phyloP scores from a whole-genome alignment of 768 basidiomycete species.

The Tricholoma hemisulphureum region DNA sequence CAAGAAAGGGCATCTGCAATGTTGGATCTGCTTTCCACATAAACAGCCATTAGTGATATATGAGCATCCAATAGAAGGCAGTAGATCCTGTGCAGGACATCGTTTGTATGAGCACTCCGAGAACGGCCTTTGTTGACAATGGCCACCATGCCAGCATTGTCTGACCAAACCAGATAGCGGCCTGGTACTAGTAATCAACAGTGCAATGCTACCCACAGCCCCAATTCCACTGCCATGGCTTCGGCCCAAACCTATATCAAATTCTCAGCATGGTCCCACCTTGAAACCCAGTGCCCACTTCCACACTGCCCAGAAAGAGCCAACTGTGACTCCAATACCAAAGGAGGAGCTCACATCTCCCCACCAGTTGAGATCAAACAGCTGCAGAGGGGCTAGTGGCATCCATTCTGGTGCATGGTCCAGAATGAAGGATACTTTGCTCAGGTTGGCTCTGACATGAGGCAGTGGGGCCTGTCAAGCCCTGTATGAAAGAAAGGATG shows the following conservation, averaged over 20 bases:
- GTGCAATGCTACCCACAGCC: background rate
- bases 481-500: background rate
- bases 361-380: slow-evolving; percentile 32
- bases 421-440: slow-evolving; percentile 19
- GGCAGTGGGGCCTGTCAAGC: slow-evolving; percentile 17
- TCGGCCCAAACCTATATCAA: background rate
- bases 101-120: slow-evolving; percentile 24
- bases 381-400: slow-evolving; percentile 12
- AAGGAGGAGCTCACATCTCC: slow-evolving; percentile 36
- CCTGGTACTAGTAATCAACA: background rate
- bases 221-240: background rate
- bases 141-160: slow-evolving; percentile 34
- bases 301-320: slow-evolving; percentile 29
- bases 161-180: slow-evolving; percentile 25
- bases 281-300: slow-evolving; percentile 23
- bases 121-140: slow-evolving; percentile 30
- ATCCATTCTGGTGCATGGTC: slow-evolving; percentile 13
- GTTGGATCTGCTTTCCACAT: slow-evolving; percentile 25
- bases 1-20: slow-evolving; percentile 32
- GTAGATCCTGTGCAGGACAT: slow-evolving; percentile 26
- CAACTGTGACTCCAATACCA: slow-evolving; percentile 34
- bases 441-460: slow-evolving; percentile 25
- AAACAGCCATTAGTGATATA: slow-evolving; percentile 10
- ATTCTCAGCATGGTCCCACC: too few relatives aligned
- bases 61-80: slow-evolving; percentile 10